Evolutionary conservation across 805 yeast species (phyloP), one percentile per base, ranked within the genome.

Genomic region (Starmerella sp.): DNA sequence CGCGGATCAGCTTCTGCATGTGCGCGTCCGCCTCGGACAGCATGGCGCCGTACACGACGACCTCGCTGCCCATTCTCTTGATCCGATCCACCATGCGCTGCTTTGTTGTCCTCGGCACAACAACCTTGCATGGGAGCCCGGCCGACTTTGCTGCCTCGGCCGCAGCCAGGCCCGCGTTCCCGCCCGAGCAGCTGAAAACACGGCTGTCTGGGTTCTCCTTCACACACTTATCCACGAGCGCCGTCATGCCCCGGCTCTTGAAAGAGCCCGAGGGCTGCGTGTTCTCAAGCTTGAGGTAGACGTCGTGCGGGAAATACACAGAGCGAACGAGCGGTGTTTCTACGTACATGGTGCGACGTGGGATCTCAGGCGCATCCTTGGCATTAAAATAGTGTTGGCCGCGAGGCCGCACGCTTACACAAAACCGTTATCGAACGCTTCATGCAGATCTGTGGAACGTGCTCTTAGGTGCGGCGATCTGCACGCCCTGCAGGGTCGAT

Each of bases 161-260:
- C 15, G 89, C 96, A 58, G 97, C 97, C 64, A 89, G 90, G 2
- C 97, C 97, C 59, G 95, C 97, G 68, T 91, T 91, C 39, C 97
- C 97, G 4, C 96, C 97, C 22, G 96, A 87, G 51, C 60, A 47
- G 11, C 62, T 55, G 63, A 95, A 88, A 0, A 95, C 95, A 69
- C 86, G 84, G 60, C 89, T 63, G 50, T 65, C 66, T 2, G 60
- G 59, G 28, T 47, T 31, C 6, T 53, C 55, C 50, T 44, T 48
- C 88, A 91, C 45, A 72, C 71, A 34, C 6, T 38, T 14, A 29
- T 46, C 53, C 8, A 62, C 56, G 17, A 58, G 43, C 4, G 36
- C 22, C 13, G 61, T 54, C 48, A 62, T 54, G 1, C 65, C 65
- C 30, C 70, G 82, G 55, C 89, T 75, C 69, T 91, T 91, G 77